Evolutionary conservation across 2,329 filamentous ascomycete genomes (phyloP), one percentile per base, ranked within the genome.

Genomic region (Conoideocrella luteorostrata): DNA sequence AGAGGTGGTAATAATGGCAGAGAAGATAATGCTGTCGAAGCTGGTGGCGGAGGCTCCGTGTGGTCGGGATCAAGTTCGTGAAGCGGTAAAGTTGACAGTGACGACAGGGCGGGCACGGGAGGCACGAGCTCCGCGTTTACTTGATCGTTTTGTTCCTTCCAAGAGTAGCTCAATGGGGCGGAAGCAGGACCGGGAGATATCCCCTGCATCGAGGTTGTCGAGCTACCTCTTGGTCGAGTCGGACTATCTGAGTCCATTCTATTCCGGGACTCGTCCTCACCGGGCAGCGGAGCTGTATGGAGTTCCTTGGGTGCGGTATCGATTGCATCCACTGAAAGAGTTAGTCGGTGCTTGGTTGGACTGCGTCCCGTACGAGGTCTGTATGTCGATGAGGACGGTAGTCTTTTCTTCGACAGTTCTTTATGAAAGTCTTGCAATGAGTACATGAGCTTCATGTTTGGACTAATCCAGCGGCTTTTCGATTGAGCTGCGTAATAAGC

Each of bases 391-490:
- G 62, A 65, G 13, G 67, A 62, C 2, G 65, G 55, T 4, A 64
- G 48, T 50, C 67, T 74, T 60, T 69, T 77, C 56, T 71, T 74
- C 2, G 72, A 64, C 3, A 83, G 61, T 39, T 82, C 71, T 56
- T 83, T 83, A 52, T 83, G 80, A 58, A 90, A 91, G 56, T 91
- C 86, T 60, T 90, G 86, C 38, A 94, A 69, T 52, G 88, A 89
- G 72, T 93, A 93, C 74, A 94, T 89, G 52, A 94, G 72, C 52
- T 87, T 87, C 88, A 94, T 94, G 62, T 94, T 94, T 0, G 87
- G 87, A 46, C 87, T 89, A 54, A 94, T 91, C 87, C 88, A 94
- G 57, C 76, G 80, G 62, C 87, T 93, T 65, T 85, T 85, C 43
- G 78, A 75, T 64, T 94, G 88, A 3, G 88, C 86, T 3, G 82